phyloP scores from a whole-genome alignment of 345 rosid species.

The Aethionema arabicum region DNA sequence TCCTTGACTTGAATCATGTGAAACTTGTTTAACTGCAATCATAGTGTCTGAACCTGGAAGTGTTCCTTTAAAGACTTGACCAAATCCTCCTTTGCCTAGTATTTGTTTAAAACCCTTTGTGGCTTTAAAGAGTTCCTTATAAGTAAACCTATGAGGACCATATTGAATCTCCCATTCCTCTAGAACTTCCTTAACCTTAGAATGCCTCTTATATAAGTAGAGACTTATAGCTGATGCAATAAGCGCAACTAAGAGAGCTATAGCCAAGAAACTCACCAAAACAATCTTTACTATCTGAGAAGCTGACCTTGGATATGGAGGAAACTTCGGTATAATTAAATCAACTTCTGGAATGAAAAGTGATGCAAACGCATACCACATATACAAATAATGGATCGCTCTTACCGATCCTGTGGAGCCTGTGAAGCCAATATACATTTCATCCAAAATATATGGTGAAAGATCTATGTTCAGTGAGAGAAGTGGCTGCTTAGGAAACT shows the following conservation, averaged over 20 bases:
- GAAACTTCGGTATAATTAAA: constrained; percentile 31
- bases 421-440: constrained; percentile 57
- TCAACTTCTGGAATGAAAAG: constrained; percentile 30
- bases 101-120: constrained; percentile 38
- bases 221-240: constrained; percentile 29
- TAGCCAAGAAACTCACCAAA: constrained; percentile 27
- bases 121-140: constrained; percentile 35
- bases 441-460: constrained; percentile 37
- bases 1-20: constrained; percentile 38
- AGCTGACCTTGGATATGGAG: constrained; percentile 43
- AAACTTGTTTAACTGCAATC: constrained; percentile 39
- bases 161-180: constrained; percentile 52
- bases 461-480: constrained; percentile 43
- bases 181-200: constrained; percentile 31
- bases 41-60: constrained; percentile 23
- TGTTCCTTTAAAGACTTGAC: constrained; percentile 37
- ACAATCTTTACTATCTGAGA: constrained; percentile 16
- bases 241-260: constrained; percentile 36
- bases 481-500: constrained; percentile 43
- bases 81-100: constrained; percentile 44
- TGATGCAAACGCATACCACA: constrained; percentile 38
- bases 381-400: constrained; percentile 43
- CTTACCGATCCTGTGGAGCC: constrained; percentile 43
- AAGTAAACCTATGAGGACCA: constrained; percentile 43
- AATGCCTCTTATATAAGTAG: constrained; percentile 12